Evolutionary conservation across 2,329 filamentous ascomycete species (phyloP), one percentile per base, ranked within the genome.

Genomic region (Fusarium sp.): DNA sequence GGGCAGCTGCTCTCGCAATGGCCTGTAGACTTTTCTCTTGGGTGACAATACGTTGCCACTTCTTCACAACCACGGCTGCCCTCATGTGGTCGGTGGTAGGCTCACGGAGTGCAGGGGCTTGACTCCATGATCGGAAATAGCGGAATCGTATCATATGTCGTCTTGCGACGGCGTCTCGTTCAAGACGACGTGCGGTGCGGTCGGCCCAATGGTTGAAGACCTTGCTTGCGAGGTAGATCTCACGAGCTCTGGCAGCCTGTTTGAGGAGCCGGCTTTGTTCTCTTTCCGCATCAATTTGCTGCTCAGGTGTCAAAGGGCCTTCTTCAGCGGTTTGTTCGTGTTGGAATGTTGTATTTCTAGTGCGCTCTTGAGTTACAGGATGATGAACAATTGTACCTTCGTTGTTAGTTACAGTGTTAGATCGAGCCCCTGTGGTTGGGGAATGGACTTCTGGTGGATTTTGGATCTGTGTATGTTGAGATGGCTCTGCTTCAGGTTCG

Each of bases 121-220:
- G 78, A 36, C 75, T 79, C 81, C 81, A 83, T 41, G 77, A 77
- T 44, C 76, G 75, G 59, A 83, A 83, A 60, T 79, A 83, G 15
- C 83, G 83, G 64, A 83, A 89, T 61, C 91, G 86, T 59, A 96
- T 82, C 66, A 95, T 89, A 78, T 94, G 92, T 68, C 89, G 86
- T 69, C 92, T 87, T 25, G 93, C 93, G 45, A 90, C 85, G 8
- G 88, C 89, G 7, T 92, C 93, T 44, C 89, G 87, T 69, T 90
- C 86, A 20, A 90, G 84, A 76, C 93, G 89, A 18, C 93, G 89
- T 10, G 86, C 86, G 15, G 92, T 87, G 55, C 87, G 84, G 60
- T 88, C 86, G 15, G 88, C 87, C 94, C 94, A 97, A 71, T 81
- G 80, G 62, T 80, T 82, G 65, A 80, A 81, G 22, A 78, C 75